These are phyloP conservation scores for Hortiboletus flavorubellus DNA, from an alignment of 768 basidiomycete genomes.

Conservation along the genomic window DNA sequence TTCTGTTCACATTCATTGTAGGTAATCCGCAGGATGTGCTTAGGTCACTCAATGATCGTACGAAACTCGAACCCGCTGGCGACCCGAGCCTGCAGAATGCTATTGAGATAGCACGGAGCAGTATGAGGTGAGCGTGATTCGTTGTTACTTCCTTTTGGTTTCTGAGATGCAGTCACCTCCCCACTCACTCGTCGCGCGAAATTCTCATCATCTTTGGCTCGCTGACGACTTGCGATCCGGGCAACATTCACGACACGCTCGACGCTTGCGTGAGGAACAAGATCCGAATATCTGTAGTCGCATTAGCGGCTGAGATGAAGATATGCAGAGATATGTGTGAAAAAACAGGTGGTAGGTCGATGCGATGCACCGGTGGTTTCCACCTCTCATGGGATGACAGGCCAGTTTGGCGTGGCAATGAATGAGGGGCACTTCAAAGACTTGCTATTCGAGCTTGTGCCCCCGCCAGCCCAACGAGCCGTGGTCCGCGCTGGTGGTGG, in stretches of 20 bases:
- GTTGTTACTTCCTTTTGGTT: neutral
- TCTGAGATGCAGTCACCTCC: slow-evolving; percentile 71
- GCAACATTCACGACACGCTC: slow-evolving; percentile 94
- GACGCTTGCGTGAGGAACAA: slow-evolving; percentile 77
- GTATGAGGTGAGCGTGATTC: slow-evolving; percentile 68
- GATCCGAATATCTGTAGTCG: slow-evolving; percentile 90
- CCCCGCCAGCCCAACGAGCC: slow-evolving; percentile 83
- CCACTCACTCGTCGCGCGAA: slow-evolving; percentile 94
- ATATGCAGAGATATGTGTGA: slow-evolving; percentile 91
- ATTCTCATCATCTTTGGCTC: slow-evolving; percentile 93
- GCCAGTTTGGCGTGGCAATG: slow-evolving; percentile 93
- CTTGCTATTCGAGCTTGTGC: slow-evolving; percentile 90
- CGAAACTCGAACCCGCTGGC: slow-evolving; percentile 84
- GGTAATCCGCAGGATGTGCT: slow-evolving; percentile 98
- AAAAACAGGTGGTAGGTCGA: slow-evolving; percentile 75
- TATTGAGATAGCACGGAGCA: slow-evolving; percentile 93
- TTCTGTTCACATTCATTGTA: slow-evolving; percentile 29
- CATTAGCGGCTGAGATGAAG: slow-evolving; percentile 97
- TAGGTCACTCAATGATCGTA: slow-evolving; percentile 76
- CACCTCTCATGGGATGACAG: slow-evolving; percentile 35
- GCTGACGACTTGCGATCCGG: slow-evolving; percentile 94
- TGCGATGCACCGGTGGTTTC: neutral
- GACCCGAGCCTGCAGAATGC: slow-evolving; percentile 97
- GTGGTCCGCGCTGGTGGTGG: slow-evolving; percentile 43
- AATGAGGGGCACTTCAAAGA: slow-evolving; percentile 98